Base-by-base conservation (phyloP, 108 stramenopile species). In the Skeletonema marinoi region DNA sequence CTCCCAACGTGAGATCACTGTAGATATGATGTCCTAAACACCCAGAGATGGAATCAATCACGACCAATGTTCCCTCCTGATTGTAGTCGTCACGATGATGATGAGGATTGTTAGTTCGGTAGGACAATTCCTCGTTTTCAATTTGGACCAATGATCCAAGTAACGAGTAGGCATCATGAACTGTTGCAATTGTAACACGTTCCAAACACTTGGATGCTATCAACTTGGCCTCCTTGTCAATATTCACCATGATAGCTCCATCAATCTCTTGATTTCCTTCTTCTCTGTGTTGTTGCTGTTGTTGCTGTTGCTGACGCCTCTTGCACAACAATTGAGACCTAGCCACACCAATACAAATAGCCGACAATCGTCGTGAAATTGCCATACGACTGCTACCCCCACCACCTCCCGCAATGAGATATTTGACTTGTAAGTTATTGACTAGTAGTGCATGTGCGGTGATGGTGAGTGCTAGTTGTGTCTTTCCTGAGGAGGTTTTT, bases 41-140 rank as follows among this genome's bases (percentile, higher is more conserved):
- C 3, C 73, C 78, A 12, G 85, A 86, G n/a, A 75, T 71, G 7
- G 81, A 83, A 48, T 86, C 85, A 44, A 86, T 66, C 12, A 86
- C 64, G 31, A 86, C n/a, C 2, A 80, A 51, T 35, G 75, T 71
- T 4, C 63, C 75, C 58, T 29, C 60, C 9, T 25, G 16, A 32
- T 59, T 48, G n/a, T 9, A 21, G 6, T 44, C 42, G n/a, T 63
- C 51, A 7, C n/a, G 2, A 35, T 35, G 39, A 39, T 9, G 10
- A 10, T 41, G 38, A 10, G 8, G 7, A 8, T 39, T 39, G 7
- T 39, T 46, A n/a, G 16, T 46, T 11, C 16, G 44, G 44, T 46
- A 16, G 3, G 44, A n/a, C 16, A 46, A 46, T 50, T 71, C 64
- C 21, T 73, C 73, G 3, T 70, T 54, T 50, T 86, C 81, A 35